These are phyloP conservation scores for Hylodesmum podocarpum DNA, from an alignment of 306 rosid genomes.

Conservation along the genomic window DNA sequence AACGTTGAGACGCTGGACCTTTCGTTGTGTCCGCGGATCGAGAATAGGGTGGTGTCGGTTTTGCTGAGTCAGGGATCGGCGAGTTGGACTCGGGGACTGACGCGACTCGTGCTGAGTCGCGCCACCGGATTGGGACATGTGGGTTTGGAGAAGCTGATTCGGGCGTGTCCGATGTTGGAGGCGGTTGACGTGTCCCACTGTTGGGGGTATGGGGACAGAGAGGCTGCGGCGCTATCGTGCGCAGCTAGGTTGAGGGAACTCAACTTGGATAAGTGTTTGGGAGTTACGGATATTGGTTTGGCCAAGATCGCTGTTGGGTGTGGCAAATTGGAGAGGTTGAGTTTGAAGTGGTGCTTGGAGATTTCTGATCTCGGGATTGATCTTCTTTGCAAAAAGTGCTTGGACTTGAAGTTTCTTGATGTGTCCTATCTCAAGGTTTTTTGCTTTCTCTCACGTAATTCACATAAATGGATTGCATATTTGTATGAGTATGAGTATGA, in stretches of 20 bases:
- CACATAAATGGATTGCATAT: not conserved
- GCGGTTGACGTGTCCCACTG: conserved; percentile 55
- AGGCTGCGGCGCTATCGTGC: conserved; percentile 54
- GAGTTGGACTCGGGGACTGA: conserved; percentile 48
- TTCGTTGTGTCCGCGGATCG: conserved; percentile 55
- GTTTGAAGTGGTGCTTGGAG: conserved; percentile 73
- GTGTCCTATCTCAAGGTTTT: conserved; percentile 61
- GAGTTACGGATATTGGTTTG: conserved; percentile 62
- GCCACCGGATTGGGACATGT: conserved; percentile 50
- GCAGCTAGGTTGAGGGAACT: conserved; percentile 50
- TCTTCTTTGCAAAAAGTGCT: conserved; percentile 63
- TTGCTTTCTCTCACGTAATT: not conserved
- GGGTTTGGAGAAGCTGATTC: conserved; percentile 47
- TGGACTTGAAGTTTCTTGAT: conserved; percentile 54
- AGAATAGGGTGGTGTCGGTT: conserved; percentile 38
- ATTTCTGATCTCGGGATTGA: conserved; percentile 67
- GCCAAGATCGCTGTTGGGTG: conserved; percentile 58
- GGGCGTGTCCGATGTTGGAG: conserved; percentile 49
- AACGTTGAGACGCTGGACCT: conserved; percentile 52
- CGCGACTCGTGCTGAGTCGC: conserved; percentile 47
- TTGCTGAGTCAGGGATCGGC: conserved; percentile 37
- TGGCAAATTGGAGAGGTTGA: conserved; percentile 45
- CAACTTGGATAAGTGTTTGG: conserved; percentile 60
- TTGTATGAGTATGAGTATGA: no score
- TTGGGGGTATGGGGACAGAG: conserved; percentile 60